phyloP scores from a whole-genome alignment of 495 filamentous ascomycete genomes.

The Eremomyces bilateralis region DNA sequence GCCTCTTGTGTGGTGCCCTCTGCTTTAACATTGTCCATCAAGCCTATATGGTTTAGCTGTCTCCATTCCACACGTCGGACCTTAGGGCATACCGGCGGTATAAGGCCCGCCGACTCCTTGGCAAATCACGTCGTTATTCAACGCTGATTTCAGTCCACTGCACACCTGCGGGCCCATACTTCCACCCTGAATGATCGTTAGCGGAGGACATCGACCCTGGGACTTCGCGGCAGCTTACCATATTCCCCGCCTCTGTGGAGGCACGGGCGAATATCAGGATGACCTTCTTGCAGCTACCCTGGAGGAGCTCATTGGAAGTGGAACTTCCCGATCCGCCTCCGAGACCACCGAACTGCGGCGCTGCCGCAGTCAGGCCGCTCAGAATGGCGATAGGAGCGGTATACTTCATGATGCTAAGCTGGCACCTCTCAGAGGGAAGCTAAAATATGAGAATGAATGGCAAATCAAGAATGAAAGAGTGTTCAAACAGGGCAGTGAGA shows the following conservation, averaged over 20 bases:
- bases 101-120: slow-evolving; percentile 22
- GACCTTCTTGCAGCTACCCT: slow-evolving; percentile 16
- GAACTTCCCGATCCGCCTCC: too few species aligned
- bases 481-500: too few species aligned
- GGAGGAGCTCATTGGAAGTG: slow-evolving; percentile 15
- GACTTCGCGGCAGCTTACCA: slow-evolving; percentile 13
- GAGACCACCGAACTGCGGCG: too few species aligned
- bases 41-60: too few species aligned
- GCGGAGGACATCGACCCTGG: slow-evolving; percentile 14
- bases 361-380: too few species aligned
- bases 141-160: slow-evolving; percentile 7
- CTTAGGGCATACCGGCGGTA: slow-evolving; percentile 13
- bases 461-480: too few species aligned
- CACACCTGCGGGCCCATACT: slow-evolving; percentile 19
- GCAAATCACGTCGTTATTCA: slow-evolving; percentile 18
- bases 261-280: slow-evolving; percentile 24
- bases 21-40: slow-evolving; percentile 13
- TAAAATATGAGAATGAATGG: too few species aligned
- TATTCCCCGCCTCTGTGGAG: slow-evolving; percentile 20
- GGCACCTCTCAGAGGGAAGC: too few species aligned
- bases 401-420: too few species aligned
- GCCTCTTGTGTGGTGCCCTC: slow-evolving; percentile 17
- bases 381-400: too few species aligned
- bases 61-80: too few species aligned
- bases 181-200: slow-evolving; percentile 4